Evolutionary conservation across 805 yeast species (phyloP).

Genomic region (Kluyveromyces lactis): DNA sequence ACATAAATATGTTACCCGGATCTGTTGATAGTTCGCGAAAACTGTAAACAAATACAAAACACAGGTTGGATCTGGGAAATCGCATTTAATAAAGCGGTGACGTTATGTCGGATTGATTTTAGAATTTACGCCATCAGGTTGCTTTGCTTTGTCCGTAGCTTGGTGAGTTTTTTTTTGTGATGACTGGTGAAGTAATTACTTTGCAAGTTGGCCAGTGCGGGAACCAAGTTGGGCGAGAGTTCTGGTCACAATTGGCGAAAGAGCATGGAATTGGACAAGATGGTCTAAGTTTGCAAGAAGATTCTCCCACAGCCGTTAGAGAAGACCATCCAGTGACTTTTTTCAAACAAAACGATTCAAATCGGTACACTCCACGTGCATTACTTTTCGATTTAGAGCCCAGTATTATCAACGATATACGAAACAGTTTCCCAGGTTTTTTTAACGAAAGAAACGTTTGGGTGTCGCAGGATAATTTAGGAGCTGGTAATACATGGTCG

Average conservation of each 20-base stretch:
- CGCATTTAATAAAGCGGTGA: too few species aligned
- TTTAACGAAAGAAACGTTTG: constrained; percentile 80
- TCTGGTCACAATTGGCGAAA: constrained; percentile 80
- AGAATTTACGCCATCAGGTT: too few species aligned
- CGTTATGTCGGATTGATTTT: too few species aligned
- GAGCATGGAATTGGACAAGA: constrained; percentile 70
- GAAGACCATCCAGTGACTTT: constrained; percentile 79
- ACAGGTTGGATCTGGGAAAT: too few species aligned
- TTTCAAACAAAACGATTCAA: constrained; percentile 66
- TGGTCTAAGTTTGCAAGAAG: constrained; percentile 22
- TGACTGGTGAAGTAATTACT: constrained; percentile 62
- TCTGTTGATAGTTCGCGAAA: neutral
- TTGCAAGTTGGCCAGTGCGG: constrained; percentile 86
- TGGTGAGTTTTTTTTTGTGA: too few species aligned
- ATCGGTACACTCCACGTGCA: constrained; percentile 83
- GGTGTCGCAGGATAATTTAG: constrained; percentile 71
- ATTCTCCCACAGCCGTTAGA: constrained; percentile 19
- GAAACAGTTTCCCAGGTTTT: constrained; percentile 45
- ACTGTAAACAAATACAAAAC: neutral
- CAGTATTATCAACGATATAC: constrained; percentile 64
- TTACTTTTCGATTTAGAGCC: constrained; percentile 86
- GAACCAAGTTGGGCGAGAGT: constrained; percentile 86
- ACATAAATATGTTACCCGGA: neutral
- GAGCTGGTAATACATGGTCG: constrained; percentile 97
- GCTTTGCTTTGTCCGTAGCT: too few species aligned